Evolutionary conservation across 768 basidiomycete genomes (phyloP), one percentile per base, ranked within the genome.

Genomic region (Termitomyces heimii): DNA sequence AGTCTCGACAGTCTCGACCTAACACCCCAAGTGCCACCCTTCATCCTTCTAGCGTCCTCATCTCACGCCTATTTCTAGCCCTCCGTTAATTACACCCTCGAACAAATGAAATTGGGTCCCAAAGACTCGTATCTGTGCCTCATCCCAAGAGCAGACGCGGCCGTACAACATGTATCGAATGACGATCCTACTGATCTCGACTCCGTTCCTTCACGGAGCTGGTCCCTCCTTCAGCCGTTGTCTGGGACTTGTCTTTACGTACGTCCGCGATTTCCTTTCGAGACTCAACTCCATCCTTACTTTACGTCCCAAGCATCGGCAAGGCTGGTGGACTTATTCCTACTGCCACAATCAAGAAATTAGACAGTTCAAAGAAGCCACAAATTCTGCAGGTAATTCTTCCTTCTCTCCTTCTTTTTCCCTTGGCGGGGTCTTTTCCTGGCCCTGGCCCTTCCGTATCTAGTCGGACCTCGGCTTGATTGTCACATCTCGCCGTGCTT

Each of bases 311-410:
- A 74, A 93, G 88, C 85, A 88, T 68, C 84, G 84, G 63, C 90
- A 93, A 77, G 84, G 87, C 39, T 97, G 94, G 94, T 98, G 98
- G 77, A 98, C 94, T 37, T 98, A 98, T 74, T 87, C 92, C 49
- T 97, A 91, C 71, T 94, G 96, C 75, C 94, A 99, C 75, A 91
- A 94, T 71, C 82, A 85, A 52, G 87, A 97, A 73, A 93, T 98
- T 60, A 87, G 95, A 57, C 97, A 99, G 73, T 99, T 98, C 79
- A 89, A 89, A 72, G 94, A 94, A 70, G 75, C 89, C 58, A 76
- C 83, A 50, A 82, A 84, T 63, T 77, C 80, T 61, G 73, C 86
- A 71, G 89, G 89, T 85, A 75, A 77, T 55, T 61, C 63, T 60
- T 60, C 63, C 62, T 64, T 59, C 61, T 59, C 61, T 61, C 59